Evolutionary conservation across 257 asterid genomes (phyloP).

Genomic region (Ilex asprella): DNA sequence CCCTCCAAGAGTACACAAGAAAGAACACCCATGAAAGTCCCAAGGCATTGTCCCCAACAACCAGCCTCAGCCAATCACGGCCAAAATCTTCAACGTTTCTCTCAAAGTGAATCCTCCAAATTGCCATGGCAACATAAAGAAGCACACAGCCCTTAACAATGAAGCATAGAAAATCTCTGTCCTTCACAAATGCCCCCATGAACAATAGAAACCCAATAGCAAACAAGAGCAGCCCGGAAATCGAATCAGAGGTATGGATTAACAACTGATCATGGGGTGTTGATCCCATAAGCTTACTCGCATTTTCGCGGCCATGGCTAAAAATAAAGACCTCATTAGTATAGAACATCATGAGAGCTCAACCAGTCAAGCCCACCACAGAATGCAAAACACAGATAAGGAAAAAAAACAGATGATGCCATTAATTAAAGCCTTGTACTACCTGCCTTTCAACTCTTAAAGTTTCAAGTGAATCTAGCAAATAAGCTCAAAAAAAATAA

Average conservation of each 20-base stretch:
- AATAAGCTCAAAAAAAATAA: no score
- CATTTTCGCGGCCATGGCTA: constrained; percentile 83
- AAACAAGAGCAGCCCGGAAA: constrained; percentile 77
- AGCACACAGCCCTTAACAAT: constrained; percentile 76
- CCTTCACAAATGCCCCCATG: constrained; percentile 93
- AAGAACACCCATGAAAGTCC: constrained; percentile 81
- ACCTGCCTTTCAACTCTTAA: no score
- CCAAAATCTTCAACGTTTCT: constrained; percentile 81
- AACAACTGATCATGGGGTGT: constrained; percentile 87
- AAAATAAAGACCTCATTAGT: constrained; percentile 57
- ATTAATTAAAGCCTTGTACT: constrained; percentile 19
- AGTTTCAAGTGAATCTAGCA: no score
- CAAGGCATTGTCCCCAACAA: constrained; percentile 66
- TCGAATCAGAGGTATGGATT: constrained; percentile 81
- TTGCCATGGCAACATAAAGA: constrained; percentile 76
- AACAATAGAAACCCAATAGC: constrained; percentile 73
- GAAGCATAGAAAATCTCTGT: constrained; percentile 71
- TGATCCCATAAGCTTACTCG: constrained; percentile 74
- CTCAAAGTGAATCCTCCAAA: constrained; percentile 84
- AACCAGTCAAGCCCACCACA: constrained; percentile 66
- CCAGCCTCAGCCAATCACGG: constrained; percentile 75
- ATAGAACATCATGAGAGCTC: constrained; percentile 78
- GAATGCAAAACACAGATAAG: constrained; percentile 74
- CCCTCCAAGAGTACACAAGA: constrained; percentile 85
- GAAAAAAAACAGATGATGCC: constrained; percentile 66